Conservation (phyloP, 306 rosid genomes). For the Arachis hypogaea region DNA sequence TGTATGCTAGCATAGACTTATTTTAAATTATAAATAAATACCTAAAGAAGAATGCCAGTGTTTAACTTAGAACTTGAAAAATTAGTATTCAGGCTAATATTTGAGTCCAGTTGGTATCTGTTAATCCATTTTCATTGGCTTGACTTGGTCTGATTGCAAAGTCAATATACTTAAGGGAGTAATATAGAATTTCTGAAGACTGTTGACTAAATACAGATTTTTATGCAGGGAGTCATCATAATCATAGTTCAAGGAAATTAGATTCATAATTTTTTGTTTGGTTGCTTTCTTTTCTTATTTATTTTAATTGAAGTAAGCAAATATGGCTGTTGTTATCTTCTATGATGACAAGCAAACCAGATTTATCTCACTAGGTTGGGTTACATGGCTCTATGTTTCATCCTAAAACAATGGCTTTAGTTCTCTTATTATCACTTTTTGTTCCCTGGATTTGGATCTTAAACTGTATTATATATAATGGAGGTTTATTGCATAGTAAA, state of each 20-base stretch:
- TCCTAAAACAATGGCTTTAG: not conserved
- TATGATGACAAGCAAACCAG: not conserved
- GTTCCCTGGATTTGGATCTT: constrained; percentile 16
- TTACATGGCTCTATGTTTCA: not conserved
- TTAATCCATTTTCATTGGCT: constrained; percentile 16
- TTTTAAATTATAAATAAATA: not conserved
- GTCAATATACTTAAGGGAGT: constrained; percentile 11
- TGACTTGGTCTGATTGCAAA: constrained; percentile 8
- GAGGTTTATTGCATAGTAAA: not conserved
- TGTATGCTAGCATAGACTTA: constrained; percentile 1
- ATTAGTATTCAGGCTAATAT: constrained; percentile 9
- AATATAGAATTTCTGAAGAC: not conserved
- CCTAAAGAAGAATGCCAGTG: not conserved
- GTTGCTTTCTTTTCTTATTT: not conserved
- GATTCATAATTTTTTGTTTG: not conserved
- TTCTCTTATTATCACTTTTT: not conserved
- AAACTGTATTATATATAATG: not conserved
- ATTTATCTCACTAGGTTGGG: not conserved
- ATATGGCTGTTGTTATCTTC: not conserved
- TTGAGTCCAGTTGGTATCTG: not conserved
- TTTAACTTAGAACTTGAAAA: constrained; percentile 19
- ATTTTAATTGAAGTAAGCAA: not conserved
- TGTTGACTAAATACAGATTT: not conserved
- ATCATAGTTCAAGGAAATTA: not conserved
- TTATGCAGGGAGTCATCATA: not conserved